phyloP scores from a whole-genome alignment of 2,329 filamentous ascomycete species.

The Cercospora sesami region DNA sequence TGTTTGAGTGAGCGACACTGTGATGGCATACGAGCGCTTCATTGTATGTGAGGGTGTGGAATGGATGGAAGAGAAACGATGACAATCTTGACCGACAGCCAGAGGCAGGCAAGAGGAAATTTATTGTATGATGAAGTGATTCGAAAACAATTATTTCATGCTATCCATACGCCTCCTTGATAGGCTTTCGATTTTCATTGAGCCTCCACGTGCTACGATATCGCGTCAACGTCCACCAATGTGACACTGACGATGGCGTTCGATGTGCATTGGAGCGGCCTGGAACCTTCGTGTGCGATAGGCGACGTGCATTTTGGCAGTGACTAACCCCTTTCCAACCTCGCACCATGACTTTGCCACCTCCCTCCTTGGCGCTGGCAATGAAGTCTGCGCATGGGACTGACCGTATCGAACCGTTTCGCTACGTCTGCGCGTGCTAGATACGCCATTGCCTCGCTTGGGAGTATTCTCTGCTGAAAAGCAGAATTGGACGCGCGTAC shows the following conservation, averaged over 20 bases:
- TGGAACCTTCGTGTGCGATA: not conserved
- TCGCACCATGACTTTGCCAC: not conserved
- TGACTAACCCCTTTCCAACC: not conserved
- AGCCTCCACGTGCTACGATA: not conserved
- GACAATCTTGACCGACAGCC: conserved; percentile 10
- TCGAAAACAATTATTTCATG: not conserved
- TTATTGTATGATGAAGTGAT: conserved; percentile 10
- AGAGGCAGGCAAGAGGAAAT: conserved; percentile 17
- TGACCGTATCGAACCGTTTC: not conserved
- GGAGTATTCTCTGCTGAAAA: not conserved
- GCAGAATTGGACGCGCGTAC: not conserved
- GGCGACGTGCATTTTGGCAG: not conserved
- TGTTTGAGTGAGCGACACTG: conserved; percentile 1
- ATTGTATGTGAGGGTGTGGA: not conserved
- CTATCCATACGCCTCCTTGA: not conserved
- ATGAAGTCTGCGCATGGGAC: not conserved
- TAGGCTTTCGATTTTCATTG: not conserved
- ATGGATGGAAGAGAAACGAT: not conserved
- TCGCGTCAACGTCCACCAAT: not conserved
- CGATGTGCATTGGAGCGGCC: not conserved
- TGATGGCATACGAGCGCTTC: conserved; percentile 1
- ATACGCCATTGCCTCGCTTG: not conserved
- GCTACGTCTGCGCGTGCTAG: not conserved
- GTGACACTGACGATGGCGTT: not conserved
- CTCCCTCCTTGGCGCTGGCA: not conserved